Percentiles rank a stretch among this genome's conserved stretches.
Conservation (phyloP, 768 basidiomycete species). For the Plicaturopsis crispa region DNA sequence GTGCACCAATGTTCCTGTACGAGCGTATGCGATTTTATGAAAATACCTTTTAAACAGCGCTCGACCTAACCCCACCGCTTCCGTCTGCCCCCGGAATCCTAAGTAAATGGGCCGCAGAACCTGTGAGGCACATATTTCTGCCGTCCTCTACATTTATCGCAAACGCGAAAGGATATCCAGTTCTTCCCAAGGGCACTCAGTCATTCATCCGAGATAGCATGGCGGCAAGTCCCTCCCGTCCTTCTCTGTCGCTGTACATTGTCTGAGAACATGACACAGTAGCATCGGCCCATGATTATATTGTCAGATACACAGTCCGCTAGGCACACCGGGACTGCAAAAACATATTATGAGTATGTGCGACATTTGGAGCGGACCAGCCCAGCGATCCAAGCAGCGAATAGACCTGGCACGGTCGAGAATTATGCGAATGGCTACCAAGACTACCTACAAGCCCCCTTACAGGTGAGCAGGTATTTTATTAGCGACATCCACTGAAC, state of each 20-base stretch:
- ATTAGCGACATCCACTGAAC: slow-evolving; percentile 1
- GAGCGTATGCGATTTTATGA: background rate
- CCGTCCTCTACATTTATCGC: slow-evolving; percentile 91
- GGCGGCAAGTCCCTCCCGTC: slow-evolving; percentile 45
- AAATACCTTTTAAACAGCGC: slow-evolving; percentile 43
- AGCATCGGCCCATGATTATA: slow-evolving; percentile 86
- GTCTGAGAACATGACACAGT: slow-evolving; percentile 14
- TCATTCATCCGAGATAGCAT: slow-evolving; percentile 85
- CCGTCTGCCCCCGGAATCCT: slow-evolving; percentile 73
- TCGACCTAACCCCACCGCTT: slow-evolving; percentile 86
- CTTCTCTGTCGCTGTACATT: slow-evolving; percentile 6
- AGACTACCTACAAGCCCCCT: slow-evolving; percentile 90
- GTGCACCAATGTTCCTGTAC: slow-evolving; percentile 11
- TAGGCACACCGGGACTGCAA: slow-evolving; percentile 77
- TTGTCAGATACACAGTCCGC: slow-evolving; percentile 59
- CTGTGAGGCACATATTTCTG: slow-evolving; percentile 81
- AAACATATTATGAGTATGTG: slow-evolving; percentile 87
- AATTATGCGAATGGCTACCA: slow-evolving; percentile 90
- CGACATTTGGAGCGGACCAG: slow-evolving; percentile 79
- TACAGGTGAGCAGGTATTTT: slow-evolving; percentile 52
- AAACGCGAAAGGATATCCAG: slow-evolving; percentile 94
- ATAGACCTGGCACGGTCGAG: slow-evolving; percentile 71
- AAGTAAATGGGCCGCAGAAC: slow-evolving; percentile 88
- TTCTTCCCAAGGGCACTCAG: slow-evolving; percentile 90
- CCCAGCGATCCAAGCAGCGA: slow-evolving; percentile 52